Conservation (phyloP, 2,329 filamentous ascomycete species). For the Tolypocladium endophyticum region DNA sequence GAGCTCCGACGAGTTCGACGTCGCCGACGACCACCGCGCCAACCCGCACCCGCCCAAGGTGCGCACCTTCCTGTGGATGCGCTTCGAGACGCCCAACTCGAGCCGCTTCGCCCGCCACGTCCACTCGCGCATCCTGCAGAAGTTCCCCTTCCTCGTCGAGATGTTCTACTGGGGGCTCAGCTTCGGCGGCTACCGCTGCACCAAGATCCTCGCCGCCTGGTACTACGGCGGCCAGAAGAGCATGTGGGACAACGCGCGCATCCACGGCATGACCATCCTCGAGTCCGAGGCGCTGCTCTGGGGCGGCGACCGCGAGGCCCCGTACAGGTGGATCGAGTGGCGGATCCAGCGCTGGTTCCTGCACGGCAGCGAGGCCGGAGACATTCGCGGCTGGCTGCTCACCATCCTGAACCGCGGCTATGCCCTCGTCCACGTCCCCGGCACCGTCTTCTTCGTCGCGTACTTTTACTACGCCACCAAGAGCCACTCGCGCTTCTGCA, state of each 20-base stretch:
- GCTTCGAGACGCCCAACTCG: constrained; percentile 50
- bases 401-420: constrained; percentile 61
- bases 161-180: constrained; percentile 57
- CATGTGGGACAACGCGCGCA: constrained; percentile 27
- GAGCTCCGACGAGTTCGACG: constrained; percentile 10
- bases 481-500: constrained; percentile 40
- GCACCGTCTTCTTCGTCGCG: constrained; percentile 59
- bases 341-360: constrained; percentile 47
- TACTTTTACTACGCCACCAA: constrained; percentile 63
- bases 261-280: constrained; percentile 3
- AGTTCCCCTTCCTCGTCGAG: constrained; percentile 63
- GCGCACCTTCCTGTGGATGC: constrained; percentile 7
- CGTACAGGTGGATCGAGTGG: constrained; percentile 7
- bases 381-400: constrained; percentile 28
- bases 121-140: constrained; percentile 52
- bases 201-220: constrained; percentile 6
- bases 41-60: constrained; percentile 7
- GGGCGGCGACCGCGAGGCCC: constrained; percentile 2
- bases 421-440: constrained; percentile 70
- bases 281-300: constrained; percentile 6
- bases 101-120: constrained; percentile 46
- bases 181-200: constrained; percentile 5
- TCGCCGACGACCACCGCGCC: constrained; percentile 2
- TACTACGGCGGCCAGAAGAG: constrained; percentile 5
- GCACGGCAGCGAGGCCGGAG: constrained; percentile 36